Percentiles rank a stretch among this genome's conserved stretches.
These are phyloP conservation scores for Pueraria montana DNA, from an alignment of 306 rosid genomes.

Conservation along the genomic window DNA sequence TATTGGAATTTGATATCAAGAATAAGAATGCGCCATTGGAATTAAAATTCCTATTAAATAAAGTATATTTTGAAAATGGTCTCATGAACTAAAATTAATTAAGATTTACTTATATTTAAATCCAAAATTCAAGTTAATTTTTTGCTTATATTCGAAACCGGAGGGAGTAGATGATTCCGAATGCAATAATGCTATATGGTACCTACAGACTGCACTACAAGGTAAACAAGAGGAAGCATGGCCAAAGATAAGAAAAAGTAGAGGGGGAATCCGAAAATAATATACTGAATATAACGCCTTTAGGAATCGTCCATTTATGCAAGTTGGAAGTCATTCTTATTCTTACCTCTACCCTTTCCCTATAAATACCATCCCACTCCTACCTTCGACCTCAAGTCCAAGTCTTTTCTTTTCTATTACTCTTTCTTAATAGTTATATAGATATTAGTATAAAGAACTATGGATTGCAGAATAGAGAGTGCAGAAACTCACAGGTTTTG, in stretches of 20 bases:
- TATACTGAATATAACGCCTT: conserved; percentile 27
- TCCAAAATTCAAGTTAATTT: too few species aligned
- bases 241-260: conserved; percentile 35
- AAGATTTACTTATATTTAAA: too few species aligned
- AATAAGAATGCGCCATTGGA: too few species aligned
- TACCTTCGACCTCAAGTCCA: conserved; percentile 44
- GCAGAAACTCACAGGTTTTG: conserved; percentile 78
- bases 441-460: conserved; percentile 33
- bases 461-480: conserved; percentile 64
- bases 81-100: too few species aligned
- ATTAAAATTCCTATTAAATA: too few species aligned
- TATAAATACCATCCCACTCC: conserved; percentile 63
- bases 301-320: conserved; percentile 50
- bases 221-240: conserved; percentile 31
- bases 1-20: too few species aligned
- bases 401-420: neutral
- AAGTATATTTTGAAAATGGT: too few species aligned
- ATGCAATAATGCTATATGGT: conserved; percentile 48
- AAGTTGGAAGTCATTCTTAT: conserved; percentile 48
- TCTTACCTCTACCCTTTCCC: conserved; percentile 9
- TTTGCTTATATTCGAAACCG: too few species aligned
- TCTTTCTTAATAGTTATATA: neutral
- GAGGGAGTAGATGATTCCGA: conserved; percentile 56
- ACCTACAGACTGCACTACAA: conserved; percentile 23
- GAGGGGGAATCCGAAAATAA: conserved; percentile 37